Conservation (phyloP, 768 basidiomycete genomes). For the Leucogyrophana mollusca region DNA sequence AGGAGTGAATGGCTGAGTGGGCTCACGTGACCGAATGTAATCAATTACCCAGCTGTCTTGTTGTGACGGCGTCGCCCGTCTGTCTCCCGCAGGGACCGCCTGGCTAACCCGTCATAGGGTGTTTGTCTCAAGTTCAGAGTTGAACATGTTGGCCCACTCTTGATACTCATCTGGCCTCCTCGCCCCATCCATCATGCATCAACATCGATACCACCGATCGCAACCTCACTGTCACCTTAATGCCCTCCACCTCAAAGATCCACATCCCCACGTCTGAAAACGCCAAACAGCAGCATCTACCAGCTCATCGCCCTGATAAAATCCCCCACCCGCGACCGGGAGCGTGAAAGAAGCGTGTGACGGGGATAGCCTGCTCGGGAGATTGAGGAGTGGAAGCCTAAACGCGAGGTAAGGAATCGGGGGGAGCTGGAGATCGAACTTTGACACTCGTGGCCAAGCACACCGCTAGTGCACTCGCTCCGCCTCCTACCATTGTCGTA, state of each 20-base stretch:
- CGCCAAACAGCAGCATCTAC: constrained; percentile 55
- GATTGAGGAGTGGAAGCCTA: constrained; percentile 57
- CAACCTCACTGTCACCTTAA: constrained; percentile 36
- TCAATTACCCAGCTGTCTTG: too few relatives aligned
- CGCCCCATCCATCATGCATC: constrained; percentile 38
- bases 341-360: constrained; percentile 31
- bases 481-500: constrained; percentile 15
- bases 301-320: constrained; percentile 60
- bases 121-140: too few relatives aligned
- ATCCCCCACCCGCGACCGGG: constrained; percentile 46
- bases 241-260: constrained; percentile 21
- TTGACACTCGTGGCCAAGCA: constrained; percentile 2
- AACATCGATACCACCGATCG: constrained; percentile 33
- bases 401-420: constrained; percentile 11
- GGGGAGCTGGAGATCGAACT: too few relatives aligned
- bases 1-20: too few relatives aligned
- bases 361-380: constrained; percentile 44
- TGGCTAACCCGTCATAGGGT: too few relatives aligned
- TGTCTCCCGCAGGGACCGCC: too few relatives aligned
- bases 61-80: too few relatives aligned
- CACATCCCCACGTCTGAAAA: constrained; percentile 48
- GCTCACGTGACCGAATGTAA: too few relatives aligned
- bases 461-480: constrained; percentile 8
- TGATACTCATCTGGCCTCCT: constrained; percentile 71
- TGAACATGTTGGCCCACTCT: too few relatives aligned